Evolutionary conservation across 495 filamentous ascomycete species (phyloP).

Genomic region (Elaphomyces granulatus): DNA sequence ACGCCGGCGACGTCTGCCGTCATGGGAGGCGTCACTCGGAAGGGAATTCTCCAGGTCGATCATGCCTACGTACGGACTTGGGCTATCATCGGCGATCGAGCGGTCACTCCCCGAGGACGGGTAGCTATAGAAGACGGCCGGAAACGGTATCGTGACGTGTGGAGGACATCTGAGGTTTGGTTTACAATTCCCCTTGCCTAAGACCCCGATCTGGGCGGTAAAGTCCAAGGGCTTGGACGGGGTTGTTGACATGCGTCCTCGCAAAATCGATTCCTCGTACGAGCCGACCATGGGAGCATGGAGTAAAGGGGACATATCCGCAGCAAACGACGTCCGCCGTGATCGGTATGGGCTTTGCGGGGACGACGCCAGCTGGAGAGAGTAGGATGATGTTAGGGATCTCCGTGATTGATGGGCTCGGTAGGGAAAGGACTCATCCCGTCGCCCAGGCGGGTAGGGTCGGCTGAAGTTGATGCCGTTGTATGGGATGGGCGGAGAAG

Average conservation of each 20-base stretch:
- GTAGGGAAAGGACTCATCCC: slow-evolving; percentile 44
- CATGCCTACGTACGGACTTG: slow-evolving; percentile 90
- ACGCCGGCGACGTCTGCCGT: slow-evolving; percentile 29
- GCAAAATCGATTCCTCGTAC: slow-evolving; percentile 91
- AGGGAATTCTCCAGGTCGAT: slow-evolving; percentile 82
- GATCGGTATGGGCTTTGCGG: slow-evolving; percentile 46
- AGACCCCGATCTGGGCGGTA: slow-evolving; percentile 85
- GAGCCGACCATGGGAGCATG: slow-evolving; percentile 95
- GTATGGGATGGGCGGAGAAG: slow-evolving; percentile 16
- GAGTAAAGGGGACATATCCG: slow-evolving; percentile 61
- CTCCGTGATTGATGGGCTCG: slow-evolving; percentile 61
- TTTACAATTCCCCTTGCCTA: slow-evolving; percentile 85
- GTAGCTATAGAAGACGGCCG: slow-evolving; percentile 94
- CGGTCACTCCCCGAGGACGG: slow-evolving; percentile 46
- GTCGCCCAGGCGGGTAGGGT: slow-evolving; percentile 14
- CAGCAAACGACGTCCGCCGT: slow-evolving; percentile 56
- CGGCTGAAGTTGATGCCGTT: slow-evolving; percentile 9
- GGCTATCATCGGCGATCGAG: slow-evolving; percentile 56
- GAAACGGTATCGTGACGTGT: slow-evolving; percentile 87
- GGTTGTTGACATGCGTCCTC: slow-evolving; percentile 91
- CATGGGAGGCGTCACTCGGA: slow-evolving; percentile 27
- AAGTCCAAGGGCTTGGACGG: slow-evolving; percentile 91
- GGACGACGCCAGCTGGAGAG: slow-evolving; percentile 40
- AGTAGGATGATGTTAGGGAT: slow-evolving; percentile 50
- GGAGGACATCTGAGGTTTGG: slow-evolving; percentile 71